Evolutionary conservation across 805 yeast species (phyloP).

Genomic region (Metschnikowia kunwiensis): DNA sequence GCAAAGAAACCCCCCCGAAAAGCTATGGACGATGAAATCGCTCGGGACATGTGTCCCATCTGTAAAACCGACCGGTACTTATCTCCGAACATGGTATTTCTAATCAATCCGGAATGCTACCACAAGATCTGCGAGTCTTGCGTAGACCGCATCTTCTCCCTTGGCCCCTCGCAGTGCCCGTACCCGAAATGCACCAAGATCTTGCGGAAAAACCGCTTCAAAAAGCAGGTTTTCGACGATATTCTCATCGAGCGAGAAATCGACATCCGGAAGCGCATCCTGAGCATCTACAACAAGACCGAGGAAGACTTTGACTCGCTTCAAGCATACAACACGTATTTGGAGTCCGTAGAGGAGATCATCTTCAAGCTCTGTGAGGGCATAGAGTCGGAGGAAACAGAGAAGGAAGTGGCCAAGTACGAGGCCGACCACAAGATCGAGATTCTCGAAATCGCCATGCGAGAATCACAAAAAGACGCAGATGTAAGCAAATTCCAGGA

Average conservation of each 20-base stretch:
- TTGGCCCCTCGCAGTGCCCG: constrained; percentile 97
- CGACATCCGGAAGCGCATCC: constrained; percentile 79
- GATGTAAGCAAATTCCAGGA: constrained; percentile 70
- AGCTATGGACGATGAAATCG: constrained; percentile 44
- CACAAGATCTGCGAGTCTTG: constrained; percentile 97
- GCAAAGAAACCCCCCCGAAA: too few relatives aligned
- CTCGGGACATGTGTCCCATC: constrained; percentile 89
- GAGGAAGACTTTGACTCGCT: constrained; percentile 65
- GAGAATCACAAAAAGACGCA: constrained; percentile 56
- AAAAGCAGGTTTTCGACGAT: constrained; percentile 90
- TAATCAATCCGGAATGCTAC: constrained; percentile 95
- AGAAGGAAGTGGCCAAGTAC: constrained; percentile 60
- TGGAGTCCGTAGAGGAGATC: constrained; percentile 80
- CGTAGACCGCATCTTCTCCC: constrained; percentile 88
- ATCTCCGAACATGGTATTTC: constrained; percentile 87
- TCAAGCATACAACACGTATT: constrained; percentile 66
- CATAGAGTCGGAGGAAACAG: constrained; percentile 66
- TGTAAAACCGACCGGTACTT: constrained; percentile 93
- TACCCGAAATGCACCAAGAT: constrained; percentile 87
- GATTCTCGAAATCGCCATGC: constrained; percentile 72
- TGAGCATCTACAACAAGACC: constrained; percentile 74
- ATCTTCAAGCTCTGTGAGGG: constrained; percentile 73
- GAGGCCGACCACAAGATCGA: constrained; percentile 71
- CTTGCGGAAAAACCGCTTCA: constrained; percentile 83
- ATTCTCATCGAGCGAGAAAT: constrained; percentile 87